phyloP scores from a whole-genome alignment of 768 basidiomycete genomes.

The Tulasnella sp. region DNA sequence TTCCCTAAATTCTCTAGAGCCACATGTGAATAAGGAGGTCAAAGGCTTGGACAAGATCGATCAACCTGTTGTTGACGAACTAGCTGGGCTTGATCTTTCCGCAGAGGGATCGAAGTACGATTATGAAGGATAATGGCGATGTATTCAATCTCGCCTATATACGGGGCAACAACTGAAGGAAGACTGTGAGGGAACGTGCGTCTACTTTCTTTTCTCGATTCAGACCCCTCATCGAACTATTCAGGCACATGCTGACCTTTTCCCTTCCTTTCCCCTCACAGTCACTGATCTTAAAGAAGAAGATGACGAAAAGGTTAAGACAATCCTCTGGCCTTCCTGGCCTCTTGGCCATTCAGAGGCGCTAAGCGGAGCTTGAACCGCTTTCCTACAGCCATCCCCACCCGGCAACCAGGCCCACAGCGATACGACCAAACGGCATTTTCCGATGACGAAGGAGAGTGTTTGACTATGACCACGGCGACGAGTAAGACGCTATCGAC shows the following conservation, averaged over 20 bases:
- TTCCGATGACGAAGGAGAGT: constrained; percentile 29
- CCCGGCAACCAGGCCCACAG: constrained; percentile 10
- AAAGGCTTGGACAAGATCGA: constrained; percentile 90
- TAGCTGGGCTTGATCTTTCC: constrained; percentile 67
- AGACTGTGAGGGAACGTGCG: constrained; percentile 81
- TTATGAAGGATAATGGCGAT: constrained; percentile 83
- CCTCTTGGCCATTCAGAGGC: constrained; percentile 5
- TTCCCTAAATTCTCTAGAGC: constrained; percentile 59
- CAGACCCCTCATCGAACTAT: background rate
- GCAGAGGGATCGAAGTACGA: constrained; percentile 80
- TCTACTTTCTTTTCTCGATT: constrained; percentile 24
- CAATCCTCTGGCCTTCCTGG: constrained; percentile 21
- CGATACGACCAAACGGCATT: constrained; percentile 18
- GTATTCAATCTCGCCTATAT: constrained; percentile 96
- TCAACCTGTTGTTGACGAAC: constrained; percentile 81
- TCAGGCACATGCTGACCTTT: constrained; percentile 4
- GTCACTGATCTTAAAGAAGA: constrained; percentile 78
- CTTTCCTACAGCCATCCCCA: constrained; percentile 22
- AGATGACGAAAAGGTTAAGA: constrained; percentile 40
- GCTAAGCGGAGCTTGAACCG: background rate
- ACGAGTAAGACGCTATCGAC: constrained; percentile 15
- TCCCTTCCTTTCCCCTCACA: constrained; percentile 37
- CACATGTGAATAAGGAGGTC: constrained; percentile 69
- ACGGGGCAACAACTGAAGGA: constrained; percentile 81
- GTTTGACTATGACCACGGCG: constrained; percentile 29